Evolutionary conservation across 1,139 yeast genomes (phyloP), one percentile per base, ranked within the genome.

Genomic region (Yamadazyma atmosphaerica): DNA sequence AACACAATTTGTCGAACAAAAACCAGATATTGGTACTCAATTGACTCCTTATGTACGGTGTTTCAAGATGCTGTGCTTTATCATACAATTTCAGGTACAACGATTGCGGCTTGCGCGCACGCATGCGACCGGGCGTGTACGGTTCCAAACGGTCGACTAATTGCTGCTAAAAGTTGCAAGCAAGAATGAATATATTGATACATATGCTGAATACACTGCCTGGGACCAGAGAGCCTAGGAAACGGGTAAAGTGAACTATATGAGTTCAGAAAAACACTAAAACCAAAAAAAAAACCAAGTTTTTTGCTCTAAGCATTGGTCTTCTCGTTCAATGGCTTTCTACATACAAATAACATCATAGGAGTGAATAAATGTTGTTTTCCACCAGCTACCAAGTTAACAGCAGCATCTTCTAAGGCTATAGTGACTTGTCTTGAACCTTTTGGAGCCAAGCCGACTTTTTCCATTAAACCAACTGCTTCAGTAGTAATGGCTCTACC

Each of bases 341-440:
- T 84, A 55, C 79, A 88, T 51, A 90, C 77, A 62, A 83, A 90
- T 62, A 90, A 76, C 92, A 87, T 85, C 98, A 90, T 90, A 58
- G 98, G 98, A 34, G 97, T 89, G 69, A 90, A 90, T 52, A 90
- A 74, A 58, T 85, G 83, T 63, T 83, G 77, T 65, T 76, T 77
- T 63, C 96, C 98, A 66, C 98, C 98, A 44, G 81, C 87, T 44
- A 90, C 97, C 60, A 92, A 80, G 64, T 90, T 90, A 47, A 90
- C 82, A 42, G 98, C 98, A 47, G 98, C 98, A 60, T 90, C 95
- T 71, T 92, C 98, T 53, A 92, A 79, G 27, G 98, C 97, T 48
- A 71, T 74, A 32, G 98, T 88, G 48, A 92, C 98, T 70, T 87
- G 83, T 61, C 76, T 78, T 35, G 98, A 86, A 43, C 96, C 98